Evolutionary conservation across 768 basidiomycete genomes (phyloP).

Genomic region (Tremella yokohamensis): DNA sequence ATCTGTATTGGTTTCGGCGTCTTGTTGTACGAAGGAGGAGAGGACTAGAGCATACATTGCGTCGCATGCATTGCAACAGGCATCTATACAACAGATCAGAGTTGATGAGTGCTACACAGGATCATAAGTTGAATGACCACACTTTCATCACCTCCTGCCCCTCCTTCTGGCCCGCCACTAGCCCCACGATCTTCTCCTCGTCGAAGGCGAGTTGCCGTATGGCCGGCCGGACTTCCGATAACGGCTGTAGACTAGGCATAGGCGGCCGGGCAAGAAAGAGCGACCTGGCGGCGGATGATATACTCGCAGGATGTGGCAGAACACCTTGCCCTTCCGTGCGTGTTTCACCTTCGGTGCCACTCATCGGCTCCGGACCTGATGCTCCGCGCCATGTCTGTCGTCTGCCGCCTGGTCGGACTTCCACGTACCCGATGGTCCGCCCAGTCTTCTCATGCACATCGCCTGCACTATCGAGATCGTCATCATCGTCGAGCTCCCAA

Average conservation of each 20-base stretch:
- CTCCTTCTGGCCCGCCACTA: slow-evolving; percentile 20
- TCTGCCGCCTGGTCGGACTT: slow-evolving; percentile 32
- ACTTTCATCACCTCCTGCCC: slow-evolving; percentile 34
- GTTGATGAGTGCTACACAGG: neutral
- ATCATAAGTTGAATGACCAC: slow-evolving; percentile 12
- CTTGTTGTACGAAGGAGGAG: slow-evolving; percentile 54
- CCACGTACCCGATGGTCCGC: slow-evolving; percentile 37
- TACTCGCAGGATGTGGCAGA: slow-evolving; percentile 44
- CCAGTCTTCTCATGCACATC: slow-evolving; percentile 12
- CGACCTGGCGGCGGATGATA: slow-evolving; percentile 43
- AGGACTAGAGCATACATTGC: neutral
- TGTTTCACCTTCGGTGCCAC: neutral
- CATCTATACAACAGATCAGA: neutral
- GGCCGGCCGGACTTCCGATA: slow-evolving; percentile 11
- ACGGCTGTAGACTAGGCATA: neutral
- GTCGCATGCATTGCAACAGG: neutral
- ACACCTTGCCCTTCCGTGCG: slow-evolving; percentile 2
- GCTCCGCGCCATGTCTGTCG: slow-evolving; percentile 25
- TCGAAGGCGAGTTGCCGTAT: slow-evolving; percentile 46
- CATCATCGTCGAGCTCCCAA: slow-evolving; percentile 44
- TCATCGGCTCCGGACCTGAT: slow-evolving; percentile 10
- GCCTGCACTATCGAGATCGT: slow-evolving; percentile 5
- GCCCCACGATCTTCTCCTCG: slow-evolving; percentile 50
- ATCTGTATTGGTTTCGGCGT: slow-evolving; percentile 81
- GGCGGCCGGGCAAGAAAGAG: slow-evolving; percentile 38